phyloP scores from a whole-genome alignment of 78 protist genomes.

The Chrysochromulina parva region DNA sequence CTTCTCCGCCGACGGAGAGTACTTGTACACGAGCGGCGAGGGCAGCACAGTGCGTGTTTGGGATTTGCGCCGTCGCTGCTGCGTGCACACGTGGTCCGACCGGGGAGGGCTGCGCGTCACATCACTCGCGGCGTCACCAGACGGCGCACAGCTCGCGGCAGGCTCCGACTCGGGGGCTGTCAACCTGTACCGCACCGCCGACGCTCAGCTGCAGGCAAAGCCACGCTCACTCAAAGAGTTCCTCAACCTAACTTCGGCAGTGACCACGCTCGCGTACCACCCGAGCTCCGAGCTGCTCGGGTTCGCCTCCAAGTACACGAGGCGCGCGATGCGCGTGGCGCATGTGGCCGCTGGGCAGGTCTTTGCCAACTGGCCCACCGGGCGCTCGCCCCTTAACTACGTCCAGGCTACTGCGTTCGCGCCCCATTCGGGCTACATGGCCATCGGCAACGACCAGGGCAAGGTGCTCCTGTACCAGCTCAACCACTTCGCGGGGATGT shows the following conservation, averaged over 20 bases:
- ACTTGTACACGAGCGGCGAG: neutral
- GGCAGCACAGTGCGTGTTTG: constrained; percentile 11
- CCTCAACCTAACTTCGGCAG: constrained; percentile 45
- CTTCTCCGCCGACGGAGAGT: neutral
- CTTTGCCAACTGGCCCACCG: constrained; percentile 71
- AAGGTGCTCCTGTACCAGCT: constrained; percentile 51
- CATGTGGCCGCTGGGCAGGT: constrained; percentile 38
- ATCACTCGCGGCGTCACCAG: neutral
- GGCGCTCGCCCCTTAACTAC: constrained; percentile 38
- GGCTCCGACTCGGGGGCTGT: constrained; percentile 54
- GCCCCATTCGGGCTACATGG: constrained; percentile 20
- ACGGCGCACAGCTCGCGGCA: neutral
- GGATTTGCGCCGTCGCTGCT: constrained; percentile 31
- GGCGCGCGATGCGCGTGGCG: constrained; percentile 13
- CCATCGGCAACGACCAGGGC: constrained; percentile 54
- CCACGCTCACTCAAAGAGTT: constrained; percentile 38
- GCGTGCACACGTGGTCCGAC: constrained; percentile 41
- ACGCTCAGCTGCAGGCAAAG: too few species aligned
- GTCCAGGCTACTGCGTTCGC: constrained; percentile 30
- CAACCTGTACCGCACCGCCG: constrained; percentile 37
- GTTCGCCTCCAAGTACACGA: neutral
- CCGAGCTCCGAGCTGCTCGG: neutral
- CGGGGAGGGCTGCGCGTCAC: neutral
- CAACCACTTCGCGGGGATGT: constrained; percentile 32
- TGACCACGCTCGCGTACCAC: constrained; percentile 12